Conservation (phyloP, 768 basidiomycete genomes). For the Boletus sp. region DNA sequence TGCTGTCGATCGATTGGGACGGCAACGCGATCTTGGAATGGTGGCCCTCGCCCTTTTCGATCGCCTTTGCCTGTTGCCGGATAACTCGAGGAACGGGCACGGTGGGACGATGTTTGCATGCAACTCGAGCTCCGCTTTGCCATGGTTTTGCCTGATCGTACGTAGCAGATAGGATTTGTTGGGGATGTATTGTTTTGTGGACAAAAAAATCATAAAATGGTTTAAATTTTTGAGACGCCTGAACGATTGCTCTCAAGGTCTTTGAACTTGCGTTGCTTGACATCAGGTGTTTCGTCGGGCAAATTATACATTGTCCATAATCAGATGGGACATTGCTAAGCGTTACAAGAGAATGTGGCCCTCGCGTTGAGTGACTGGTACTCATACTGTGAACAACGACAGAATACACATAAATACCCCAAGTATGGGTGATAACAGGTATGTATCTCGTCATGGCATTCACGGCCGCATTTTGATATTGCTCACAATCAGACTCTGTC, state of each 20-base stretch:
- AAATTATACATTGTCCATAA: too few species aligned
- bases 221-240: too few species aligned
- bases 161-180: not conserved
- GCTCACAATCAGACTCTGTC: constrained; percentile 71
- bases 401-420: too few species aligned
- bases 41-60: not conserved
- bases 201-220: not conserved
- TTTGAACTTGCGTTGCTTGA: too few species aligned
- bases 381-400: not conserved
- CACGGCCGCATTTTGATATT: constrained; percentile 60
- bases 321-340: too few species aligned
- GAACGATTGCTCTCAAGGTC: too few species aligned
- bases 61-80: not conserved
- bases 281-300: too few species aligned
- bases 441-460: not conserved
- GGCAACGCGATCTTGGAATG: not conserved
- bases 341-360: too few species aligned
- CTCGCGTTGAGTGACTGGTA: too few species aligned
- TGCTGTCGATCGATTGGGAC: not conserved
- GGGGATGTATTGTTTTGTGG: not conserved
- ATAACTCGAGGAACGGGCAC: not conserved
- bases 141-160: not conserved
- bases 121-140: not conserved
- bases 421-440: not conserved
- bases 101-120: not conserved